A percentile compares a stretch with the other conserved stretches of the same genome.
phyloP scores from a whole-genome alignment of 2,329 filamentous ascomycete species.

The Salinomyces thailandicus region DNA sequence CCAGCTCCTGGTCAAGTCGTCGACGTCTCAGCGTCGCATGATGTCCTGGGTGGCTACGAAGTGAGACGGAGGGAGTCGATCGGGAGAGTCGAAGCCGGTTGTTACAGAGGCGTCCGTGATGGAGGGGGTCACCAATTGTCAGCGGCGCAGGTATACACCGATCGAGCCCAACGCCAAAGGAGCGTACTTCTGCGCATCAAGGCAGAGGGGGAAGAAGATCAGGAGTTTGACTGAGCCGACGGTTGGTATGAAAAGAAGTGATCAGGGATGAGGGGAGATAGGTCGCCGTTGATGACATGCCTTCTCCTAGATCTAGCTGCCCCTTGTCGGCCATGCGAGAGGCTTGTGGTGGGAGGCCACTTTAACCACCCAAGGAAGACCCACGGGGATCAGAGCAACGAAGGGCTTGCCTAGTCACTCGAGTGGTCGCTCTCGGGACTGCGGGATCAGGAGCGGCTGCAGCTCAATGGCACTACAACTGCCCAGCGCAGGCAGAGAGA shows the following conservation, averaged over 20 bases:
- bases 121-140: not conserved
- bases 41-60: not conserved
- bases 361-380: not conserved
- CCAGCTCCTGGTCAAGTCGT: not conserved
- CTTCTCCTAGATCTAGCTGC: not conserved
- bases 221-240: not conserved
- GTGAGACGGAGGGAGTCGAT: not conserved
- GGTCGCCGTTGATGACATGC: not conserved
- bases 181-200: not conserved
- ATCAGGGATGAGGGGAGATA: not conserved
- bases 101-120: not conserved
- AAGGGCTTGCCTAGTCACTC: not conserved
- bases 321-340: not conserved
- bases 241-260: slow-evolving; percentile 1
- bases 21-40: not conserved
- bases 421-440: not conserved
- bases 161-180: slow-evolving; percentile 1
- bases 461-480: not conserved
- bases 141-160: not conserved
- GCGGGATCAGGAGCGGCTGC: not conserved
- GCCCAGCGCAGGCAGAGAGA: not conserved
- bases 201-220: not conserved
- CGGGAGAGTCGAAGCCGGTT: not conserved
- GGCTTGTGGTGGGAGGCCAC: not conserved
- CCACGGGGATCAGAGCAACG: not conserved